Conservation (phyloP, 495 filamentous ascomycete genomes). For the Thozetella sp. region DNA sequence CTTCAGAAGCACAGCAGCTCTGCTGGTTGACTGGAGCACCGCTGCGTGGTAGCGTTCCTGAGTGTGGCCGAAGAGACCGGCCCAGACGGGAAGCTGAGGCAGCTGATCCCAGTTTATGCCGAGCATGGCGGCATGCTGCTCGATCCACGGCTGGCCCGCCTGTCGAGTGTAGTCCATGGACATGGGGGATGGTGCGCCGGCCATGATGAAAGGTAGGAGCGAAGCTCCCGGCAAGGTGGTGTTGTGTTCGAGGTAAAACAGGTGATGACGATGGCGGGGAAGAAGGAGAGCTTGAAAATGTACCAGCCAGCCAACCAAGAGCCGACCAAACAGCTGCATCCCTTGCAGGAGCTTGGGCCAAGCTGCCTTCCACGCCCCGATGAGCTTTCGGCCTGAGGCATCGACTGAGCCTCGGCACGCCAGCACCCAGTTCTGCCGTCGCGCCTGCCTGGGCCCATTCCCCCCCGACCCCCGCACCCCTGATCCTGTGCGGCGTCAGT, state of each 20-base stretch:
- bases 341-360: not conserved
- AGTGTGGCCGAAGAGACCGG: conserved; percentile 6
- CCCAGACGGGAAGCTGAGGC: conserved; percentile 14
- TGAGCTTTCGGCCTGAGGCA: not conserved
- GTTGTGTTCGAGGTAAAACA: not conserved
- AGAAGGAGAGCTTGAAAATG: not conserved
- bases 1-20: not conserved
- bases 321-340: not conserved
- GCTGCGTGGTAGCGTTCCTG: conserved; percentile 1
- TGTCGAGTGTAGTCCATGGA: too few relatives aligned
- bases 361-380: not conserved
- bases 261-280: not conserved
- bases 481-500: not conserved
- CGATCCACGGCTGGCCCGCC: too few relatives aligned
- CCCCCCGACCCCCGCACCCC: not conserved
- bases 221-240: too few relatives aligned
- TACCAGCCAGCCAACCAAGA: not conserved
- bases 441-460: too few relatives aligned
- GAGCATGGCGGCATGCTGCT: conserved; percentile 1
- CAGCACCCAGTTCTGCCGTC: not conserved
- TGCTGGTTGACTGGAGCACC: not conserved
- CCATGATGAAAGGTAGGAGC: too few relatives aligned
- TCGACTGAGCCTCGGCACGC: not conserved
- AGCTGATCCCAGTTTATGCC: conserved; percentile 14
- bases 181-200: too few relatives aligned